These are phyloP conservation scores for Ceriops zippeliana DNA, from an alignment of 345 rosid genomes.

Conservation along the genomic window DNA sequence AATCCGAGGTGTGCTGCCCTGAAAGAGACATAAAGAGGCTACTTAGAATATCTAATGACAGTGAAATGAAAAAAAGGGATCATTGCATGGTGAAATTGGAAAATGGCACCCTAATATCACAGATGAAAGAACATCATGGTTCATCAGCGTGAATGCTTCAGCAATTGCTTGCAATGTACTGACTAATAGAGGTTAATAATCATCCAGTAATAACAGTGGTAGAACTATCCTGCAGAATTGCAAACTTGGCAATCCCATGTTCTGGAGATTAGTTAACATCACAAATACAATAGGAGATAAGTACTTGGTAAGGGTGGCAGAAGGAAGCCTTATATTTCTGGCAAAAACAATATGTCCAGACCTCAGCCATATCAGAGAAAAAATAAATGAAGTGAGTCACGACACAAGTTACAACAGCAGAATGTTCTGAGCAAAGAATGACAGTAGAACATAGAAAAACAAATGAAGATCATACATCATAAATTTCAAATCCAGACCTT, in stretches of 20 bases:
- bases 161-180: background rate
- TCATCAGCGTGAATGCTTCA: background rate
- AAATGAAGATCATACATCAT: background rate
- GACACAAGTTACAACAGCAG: too few relatives aligned
- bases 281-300: too few relatives aligned
- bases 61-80: background rate
- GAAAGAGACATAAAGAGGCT: constrained; percentile 21
- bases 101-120: background rate
- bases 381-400: too few relatives aligned
- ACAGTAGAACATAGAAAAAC: background rate
- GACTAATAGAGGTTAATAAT: background rate
- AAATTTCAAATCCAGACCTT: constrained; percentile 39
- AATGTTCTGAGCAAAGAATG: too few relatives aligned
- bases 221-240: too few relatives aligned
- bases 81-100: background rate
- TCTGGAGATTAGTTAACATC: too few relatives aligned
- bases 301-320: too few relatives aligned
- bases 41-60: background rate
- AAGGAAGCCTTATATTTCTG: too few relatives aligned
- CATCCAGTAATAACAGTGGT: background rate
- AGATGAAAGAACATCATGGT: too few relatives aligned
- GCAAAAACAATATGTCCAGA: too few relatives aligned
- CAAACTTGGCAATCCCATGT: too few relatives aligned
- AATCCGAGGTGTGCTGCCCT: constrained; percentile 80
- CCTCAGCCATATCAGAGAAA: too few relatives aligned